Evolutionary conservation across 2,329 filamentous ascomycete species (phyloP), one percentile per base, ranked within the genome.

Genomic region (Atkinsonella hypoxylon): DNA sequence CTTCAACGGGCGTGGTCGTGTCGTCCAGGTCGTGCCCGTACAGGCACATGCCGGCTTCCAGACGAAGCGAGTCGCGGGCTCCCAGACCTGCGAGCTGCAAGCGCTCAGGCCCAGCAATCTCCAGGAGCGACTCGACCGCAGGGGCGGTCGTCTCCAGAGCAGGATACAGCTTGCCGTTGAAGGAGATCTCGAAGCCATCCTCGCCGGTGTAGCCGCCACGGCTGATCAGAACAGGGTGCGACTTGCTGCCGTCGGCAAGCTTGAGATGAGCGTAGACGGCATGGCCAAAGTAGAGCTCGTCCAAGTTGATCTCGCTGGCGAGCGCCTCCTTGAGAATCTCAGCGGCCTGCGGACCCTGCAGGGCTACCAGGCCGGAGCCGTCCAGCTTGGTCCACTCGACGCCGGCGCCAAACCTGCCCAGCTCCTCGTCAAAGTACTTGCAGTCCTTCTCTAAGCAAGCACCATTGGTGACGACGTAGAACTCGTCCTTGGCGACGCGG

Each of bases 41-140:
- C n/a, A 98, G 78, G 68, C 93, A 98, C 91, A 98, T 95, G 54
- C 93, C 93, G 0, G 93, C 93, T 72, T 98, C 93, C 31, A 98
- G 81, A 45, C 93, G 83, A 53, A 98, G 80, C 54, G 86, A 94
- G 68, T 98, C 93, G 56, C 93, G 81, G 2, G 93, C 89, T 10
- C 90, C 93, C 0, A 98, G 78, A 3, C 93, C 93, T 2, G 91
- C 89, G 44, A 95, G 78, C 61, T 85, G 84, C 15, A 95, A 73
- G 48, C 68, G 70, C 55, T 77, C 74, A 3, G 74, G 68, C 11
- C 82, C 79, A 26, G 83, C 83, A 32, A 78, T 72, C 40, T 75
- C 66, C 45, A 95, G 77, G 22, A 95, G 75, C 22, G 81, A 73
- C 64, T 89, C 76, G 5, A 87, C 83, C 22, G 76, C 75, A 0